These are phyloP conservation scores for Microdochium nivale DNA, from an alignment of 2,329 filamentous ascomycete species.

Conservation along the genomic window DNA sequence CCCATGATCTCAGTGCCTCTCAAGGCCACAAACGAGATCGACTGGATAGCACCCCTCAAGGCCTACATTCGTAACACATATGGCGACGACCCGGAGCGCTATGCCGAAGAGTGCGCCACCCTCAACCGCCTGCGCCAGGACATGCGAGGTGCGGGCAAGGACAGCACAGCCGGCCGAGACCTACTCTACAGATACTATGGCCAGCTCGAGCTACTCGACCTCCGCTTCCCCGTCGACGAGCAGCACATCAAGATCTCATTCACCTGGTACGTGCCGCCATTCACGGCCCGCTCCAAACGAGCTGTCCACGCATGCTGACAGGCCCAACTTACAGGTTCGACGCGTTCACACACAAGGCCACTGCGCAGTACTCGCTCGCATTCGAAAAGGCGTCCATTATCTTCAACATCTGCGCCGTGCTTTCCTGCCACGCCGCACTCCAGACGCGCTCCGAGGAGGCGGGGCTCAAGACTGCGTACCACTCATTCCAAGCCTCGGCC, in stretches of 20 bases:
- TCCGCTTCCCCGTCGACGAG: conserved; percentile 95
- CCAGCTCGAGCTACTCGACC: conserved; percentile 86
- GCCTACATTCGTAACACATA: conserved; percentile 88
- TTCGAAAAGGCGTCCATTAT: conserved; percentile 99
- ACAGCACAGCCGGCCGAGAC: conserved; percentile 88
- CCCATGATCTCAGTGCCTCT: conserved; percentile 94
- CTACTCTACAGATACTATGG: conserved; percentile 96
- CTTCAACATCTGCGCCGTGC: conserved; percentile 96
- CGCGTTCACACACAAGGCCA: conserved; percentile 98
- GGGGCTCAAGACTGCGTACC: conserved; percentile 91
- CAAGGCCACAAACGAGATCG: conserved; percentile 93
- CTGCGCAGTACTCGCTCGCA: conserved; percentile 89
- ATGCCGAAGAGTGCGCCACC: conserved; percentile 89
- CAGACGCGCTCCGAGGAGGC: conserved; percentile 89
- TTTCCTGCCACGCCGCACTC: conserved; percentile 89
- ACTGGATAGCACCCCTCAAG: conserved; percentile 92
- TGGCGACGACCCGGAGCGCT: conserved; percentile 92
- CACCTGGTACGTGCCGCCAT: conserved; percentile 62
- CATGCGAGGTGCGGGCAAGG: conserved; percentile 94
- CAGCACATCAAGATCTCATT: conserved; percentile 99
- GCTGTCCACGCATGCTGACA: neutral
- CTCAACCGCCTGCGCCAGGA: conserved; percentile 94
- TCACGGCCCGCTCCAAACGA: neutral
- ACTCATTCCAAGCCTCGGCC: conserved; percentile 94
- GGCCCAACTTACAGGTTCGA: conserved; percentile 63